Evolutionary conservation across 495 filamentous ascomycete genomes (phyloP).

Genomic region (Tuber melanosporum): DNA sequence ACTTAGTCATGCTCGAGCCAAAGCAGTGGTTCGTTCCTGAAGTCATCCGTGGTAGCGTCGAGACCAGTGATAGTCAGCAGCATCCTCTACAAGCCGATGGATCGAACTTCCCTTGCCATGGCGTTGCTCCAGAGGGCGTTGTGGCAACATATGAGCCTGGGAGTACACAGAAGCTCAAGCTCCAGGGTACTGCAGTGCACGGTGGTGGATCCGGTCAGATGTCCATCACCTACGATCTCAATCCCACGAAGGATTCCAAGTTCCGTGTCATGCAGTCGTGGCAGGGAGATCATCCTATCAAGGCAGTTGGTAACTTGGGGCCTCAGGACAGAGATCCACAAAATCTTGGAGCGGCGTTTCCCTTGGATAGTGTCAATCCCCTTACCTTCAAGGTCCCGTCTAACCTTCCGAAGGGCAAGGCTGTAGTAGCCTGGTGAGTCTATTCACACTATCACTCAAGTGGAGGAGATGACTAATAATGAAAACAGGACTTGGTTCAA

Average conservation of each 20-base stretch:
- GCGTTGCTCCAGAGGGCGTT: slow-evolving; percentile 19
- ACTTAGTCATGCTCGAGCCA: slow-evolving; percentile 67
- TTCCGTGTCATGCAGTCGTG: slow-evolving; percentile 47
- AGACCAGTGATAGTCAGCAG: slow-evolving; percentile 34
- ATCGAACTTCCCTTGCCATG: slow-evolving; percentile 75
- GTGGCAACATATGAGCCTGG: slow-evolving; percentile 49
- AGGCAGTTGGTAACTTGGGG: slow-evolving; percentile 50
- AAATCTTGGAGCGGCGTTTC: slow-evolving; percentile 17
- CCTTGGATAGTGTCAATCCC: slow-evolving; percentile 43
- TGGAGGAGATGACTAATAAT: not conserved
- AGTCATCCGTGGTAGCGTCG: slow-evolving; percentile 37
- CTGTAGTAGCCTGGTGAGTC: slow-evolving; percentile 60
- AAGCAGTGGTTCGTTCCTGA: slow-evolving; percentile 54
- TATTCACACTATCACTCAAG: not conserved
- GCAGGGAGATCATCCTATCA: slow-evolving; percentile 75
- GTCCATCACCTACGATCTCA: slow-evolving; percentile 66
- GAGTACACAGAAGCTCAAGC: slow-evolving; percentile 49
- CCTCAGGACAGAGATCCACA: slow-evolving; percentile 8
- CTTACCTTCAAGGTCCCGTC: slow-evolving; percentile 52
- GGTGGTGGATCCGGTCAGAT: slow-evolving; percentile 85
- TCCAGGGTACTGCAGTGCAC: slow-evolving; percentile 63
- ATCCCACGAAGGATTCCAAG: slow-evolving; percentile 51
- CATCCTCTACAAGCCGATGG: slow-evolving; percentile 59
- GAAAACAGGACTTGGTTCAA: slow-evolving; percentile 72
- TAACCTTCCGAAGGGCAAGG: slow-evolving; percentile 54